Evolutionary conservation across 495 filamentous ascomycete genomes (phyloP).

Genomic region (Lasiosphaeris hirsuta): DNA sequence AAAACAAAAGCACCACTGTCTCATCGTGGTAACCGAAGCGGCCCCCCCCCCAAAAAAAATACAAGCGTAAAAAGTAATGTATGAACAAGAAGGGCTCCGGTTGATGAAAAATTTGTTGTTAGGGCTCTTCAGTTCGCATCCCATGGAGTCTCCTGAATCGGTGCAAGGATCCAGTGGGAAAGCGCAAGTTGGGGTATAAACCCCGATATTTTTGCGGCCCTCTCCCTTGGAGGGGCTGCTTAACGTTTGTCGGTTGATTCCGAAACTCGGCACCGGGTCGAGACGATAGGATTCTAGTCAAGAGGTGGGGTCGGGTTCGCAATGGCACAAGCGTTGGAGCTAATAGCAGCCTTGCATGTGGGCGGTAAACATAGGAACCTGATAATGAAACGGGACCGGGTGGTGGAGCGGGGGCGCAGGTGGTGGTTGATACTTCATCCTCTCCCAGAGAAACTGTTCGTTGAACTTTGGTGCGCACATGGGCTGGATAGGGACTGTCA

Average conservation of each 20-base stretch:
- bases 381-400: slow-evolving; percentile 45
- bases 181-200: too few species aligned
- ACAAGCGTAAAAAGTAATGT: neutral
- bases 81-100: neutral
- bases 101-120: too few species aligned
- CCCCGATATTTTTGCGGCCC: too few species aligned
- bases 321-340: slow-evolving; percentile 2
- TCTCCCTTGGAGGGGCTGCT: too few species aligned
- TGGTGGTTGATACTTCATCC: slow-evolving; percentile 36
- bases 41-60: neutral
- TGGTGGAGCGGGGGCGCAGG: slow-evolving; percentile 37
- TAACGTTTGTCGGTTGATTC: too few species aligned
- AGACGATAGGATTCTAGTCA: too few species aligned
- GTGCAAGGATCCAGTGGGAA: too few species aligned
- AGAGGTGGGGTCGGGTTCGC: too few species aligned
- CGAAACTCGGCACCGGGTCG: too few species aligned
- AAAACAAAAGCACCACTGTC: slow-evolving; percentile 6
- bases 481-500: slow-evolving; percentile 25
- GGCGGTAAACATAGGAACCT: slow-evolving; percentile 40
- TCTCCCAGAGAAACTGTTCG: slow-evolving; percentile 41
- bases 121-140: too few species aligned
- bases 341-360: slow-evolving; percentile 51
- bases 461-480: slow-evolving; percentile 39
- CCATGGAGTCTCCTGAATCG: too few species aligned
- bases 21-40: neutral